These are phyloP conservation scores for Dendryphion nanum DNA, from an alignment of 2,329 filamentous ascomycete genomes.

Conservation along the genomic window DNA sequence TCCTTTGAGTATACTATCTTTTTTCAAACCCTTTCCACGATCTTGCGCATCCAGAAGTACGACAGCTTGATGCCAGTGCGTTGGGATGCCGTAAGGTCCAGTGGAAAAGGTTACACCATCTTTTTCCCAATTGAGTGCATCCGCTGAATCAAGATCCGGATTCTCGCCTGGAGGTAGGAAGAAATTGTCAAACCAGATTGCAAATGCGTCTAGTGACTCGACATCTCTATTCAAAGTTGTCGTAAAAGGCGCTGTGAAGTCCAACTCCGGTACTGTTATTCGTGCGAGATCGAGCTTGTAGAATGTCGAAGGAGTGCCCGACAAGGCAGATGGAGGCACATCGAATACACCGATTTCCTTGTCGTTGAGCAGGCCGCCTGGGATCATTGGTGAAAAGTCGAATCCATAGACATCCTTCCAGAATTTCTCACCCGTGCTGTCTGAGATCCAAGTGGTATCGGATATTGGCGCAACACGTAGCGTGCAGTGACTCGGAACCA, in stretches of 20 bases:
- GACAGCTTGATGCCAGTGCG: conserved; percentile 88
- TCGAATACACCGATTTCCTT: conserved; percentile 33
- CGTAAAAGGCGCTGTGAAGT: conserved; percentile 69
- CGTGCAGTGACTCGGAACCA: conserved; percentile 83
- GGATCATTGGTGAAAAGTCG: conserved; percentile 87
- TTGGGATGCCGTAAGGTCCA: conserved; percentile 71
- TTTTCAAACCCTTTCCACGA: conserved; percentile 47
- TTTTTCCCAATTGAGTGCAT: conserved; percentile 61
- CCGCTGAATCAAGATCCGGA: conserved; percentile 38
- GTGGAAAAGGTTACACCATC: conserved; percentile 82
- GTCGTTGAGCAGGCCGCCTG: conserved; percentile 74
- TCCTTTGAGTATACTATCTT: conserved; percentile 62
- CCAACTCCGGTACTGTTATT: conserved; percentile 68
- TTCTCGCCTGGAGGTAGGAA: conserved; percentile 62
- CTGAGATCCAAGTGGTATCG: conserved; percentile 73
- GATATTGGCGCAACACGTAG: conserved; percentile 79
- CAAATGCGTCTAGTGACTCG: conserved; percentile 77
- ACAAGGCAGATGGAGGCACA: conserved; percentile 25
- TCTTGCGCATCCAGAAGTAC: conserved; percentile 65
- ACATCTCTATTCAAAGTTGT: conserved; percentile 61
- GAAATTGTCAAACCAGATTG: conserved; percentile 93
- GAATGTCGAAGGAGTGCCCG: conserved; percentile 63
- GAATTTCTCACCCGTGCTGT: conserved; percentile 67
- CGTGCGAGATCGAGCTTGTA: conserved; percentile 74
- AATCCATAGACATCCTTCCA: conserved; percentile 96